Percentiles rank a stretch among this genome's conserved stretches.
Conservation (phyloP, 495 filamentous ascomycete genomes). For the Opeltia flavorubescens region DNA sequence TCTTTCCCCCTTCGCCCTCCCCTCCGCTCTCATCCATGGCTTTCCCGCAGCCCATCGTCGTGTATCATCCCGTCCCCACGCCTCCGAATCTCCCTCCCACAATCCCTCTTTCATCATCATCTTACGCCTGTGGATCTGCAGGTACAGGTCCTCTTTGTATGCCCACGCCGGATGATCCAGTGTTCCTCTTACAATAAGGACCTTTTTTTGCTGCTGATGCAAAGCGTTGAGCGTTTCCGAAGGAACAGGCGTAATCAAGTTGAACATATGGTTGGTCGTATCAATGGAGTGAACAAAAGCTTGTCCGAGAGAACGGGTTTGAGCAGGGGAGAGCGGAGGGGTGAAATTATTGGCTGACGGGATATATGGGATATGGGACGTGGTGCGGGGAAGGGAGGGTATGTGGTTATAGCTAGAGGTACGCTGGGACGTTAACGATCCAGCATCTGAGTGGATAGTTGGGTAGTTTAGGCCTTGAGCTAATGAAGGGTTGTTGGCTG, state of each 20-base stretch:
- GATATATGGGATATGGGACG: conserved; percentile 27
- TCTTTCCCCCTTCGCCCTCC: conserved; percentile 12
- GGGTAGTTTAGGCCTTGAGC: too few species aligned
- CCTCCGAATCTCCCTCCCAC: conserved; percentile 9
- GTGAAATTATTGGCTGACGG: conserved; percentile 25
- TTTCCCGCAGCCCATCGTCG: conserved; percentile 7
- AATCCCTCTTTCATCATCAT: conserved; percentile 10
- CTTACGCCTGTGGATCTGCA: conserved; percentile 4
- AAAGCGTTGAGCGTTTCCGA: conserved; percentile 20
- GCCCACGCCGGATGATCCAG: conserved; percentile 40
- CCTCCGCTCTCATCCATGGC: conserved; percentile 17
- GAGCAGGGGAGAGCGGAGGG: conserved; percentile 27
- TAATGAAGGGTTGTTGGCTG: too few species aligned
- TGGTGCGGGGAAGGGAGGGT: conserved; percentile 20
- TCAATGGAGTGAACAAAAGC: conserved; percentile 39
- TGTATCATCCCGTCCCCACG: conserved; percentile 4
- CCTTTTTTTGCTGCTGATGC: conserved; percentile 21
- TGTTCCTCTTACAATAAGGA: conserved; percentile 39
- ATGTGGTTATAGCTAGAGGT: background rate
- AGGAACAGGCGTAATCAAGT: conserved; percentile 35
- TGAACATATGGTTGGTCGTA: conserved; percentile 21
- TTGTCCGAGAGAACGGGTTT: conserved; percentile 34
- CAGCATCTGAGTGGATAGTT: background rate
- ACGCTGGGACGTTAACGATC: background rate
- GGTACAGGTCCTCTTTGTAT: conserved; percentile 16